phyloP scores from a whole-genome alignment of 257 asterid species.

The Linderniella brevidens region DNA sequence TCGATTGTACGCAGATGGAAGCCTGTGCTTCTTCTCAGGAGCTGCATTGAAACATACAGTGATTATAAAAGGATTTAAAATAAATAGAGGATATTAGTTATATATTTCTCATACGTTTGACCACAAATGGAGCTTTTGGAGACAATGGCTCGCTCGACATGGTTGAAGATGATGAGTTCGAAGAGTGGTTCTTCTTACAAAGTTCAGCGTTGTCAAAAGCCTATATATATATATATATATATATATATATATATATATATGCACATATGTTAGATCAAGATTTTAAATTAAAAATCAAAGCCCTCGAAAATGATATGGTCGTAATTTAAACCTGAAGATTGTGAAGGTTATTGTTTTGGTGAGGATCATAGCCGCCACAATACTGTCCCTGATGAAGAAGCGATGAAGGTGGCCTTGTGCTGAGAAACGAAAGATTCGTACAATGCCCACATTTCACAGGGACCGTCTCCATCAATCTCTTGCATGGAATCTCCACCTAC shows the following conservation, averaged over 20 bases:
- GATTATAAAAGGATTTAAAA: background rate
- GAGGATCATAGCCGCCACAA: constrained; percentile 19
- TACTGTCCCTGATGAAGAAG: constrained; percentile 40
- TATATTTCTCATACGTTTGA: constrained; percentile 42
- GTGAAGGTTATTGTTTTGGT: background rate
- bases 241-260: background rate
- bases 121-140: constrained; percentile 55
- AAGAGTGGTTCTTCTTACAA: constrained; percentile 9
- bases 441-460: constrained; percentile 98
- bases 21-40: constrained; percentile 95
- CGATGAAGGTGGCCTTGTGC: constrained; percentile 58
- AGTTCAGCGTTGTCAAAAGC: background rate
- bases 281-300: too few relatives aligned
- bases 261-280: too few relatives aligned
- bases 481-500: constrained; percentile 86
- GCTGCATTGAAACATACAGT: constrained; percentile 27
- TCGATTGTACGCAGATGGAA: constrained; percentile 96
- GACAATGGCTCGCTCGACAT: constrained; percentile 13
- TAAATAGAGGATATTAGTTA: background rate
- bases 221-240: background rate
- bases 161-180: constrained; percentile 55
- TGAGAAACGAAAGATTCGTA: constrained; percentile 78
- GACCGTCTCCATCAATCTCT: constrained; percentile 89
- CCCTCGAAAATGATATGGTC: too few relatives aligned
- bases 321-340: background rate